Conservation (phyloP, 2,329 filamentous ascomycete species). For the Neonectria magnoliae region DNA sequence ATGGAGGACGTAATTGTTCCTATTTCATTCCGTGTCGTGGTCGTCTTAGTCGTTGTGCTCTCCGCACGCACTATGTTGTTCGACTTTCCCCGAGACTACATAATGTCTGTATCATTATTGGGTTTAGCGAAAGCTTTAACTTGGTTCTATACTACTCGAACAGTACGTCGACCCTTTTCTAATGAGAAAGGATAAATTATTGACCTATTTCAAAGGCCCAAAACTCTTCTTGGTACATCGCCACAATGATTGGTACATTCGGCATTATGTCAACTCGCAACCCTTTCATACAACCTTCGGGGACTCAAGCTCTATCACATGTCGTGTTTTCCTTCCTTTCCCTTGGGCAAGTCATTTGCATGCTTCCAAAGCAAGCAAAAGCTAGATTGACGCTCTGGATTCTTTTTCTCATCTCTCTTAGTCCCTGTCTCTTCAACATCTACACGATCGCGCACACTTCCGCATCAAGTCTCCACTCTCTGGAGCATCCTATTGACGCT, state of each 20-base stretch:
- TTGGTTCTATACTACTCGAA: constrained; percentile 49
- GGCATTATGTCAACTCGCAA: constrained; percentile 43
- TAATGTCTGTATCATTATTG: constrained; percentile 30
- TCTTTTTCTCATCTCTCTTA: constrained; percentile 43
- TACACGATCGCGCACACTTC: constrained; percentile 33
- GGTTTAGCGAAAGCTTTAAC: constrained; percentile 44
- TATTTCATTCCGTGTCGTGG: constrained; percentile 37
- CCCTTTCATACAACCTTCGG: constrained; percentile 42
- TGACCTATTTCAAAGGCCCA: too few species aligned
- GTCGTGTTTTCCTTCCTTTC: constrained; percentile 43
- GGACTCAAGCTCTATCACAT: constrained; percentile 40
- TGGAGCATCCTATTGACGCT: constrained; percentile 50
- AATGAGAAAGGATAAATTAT: too few species aligned
- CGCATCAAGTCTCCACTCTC: constrained; percentile 22
- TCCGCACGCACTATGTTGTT: constrained; percentile 24
- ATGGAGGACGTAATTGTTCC: constrained; percentile 38
- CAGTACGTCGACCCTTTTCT: constrained; percentile 37
- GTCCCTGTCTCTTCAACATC: constrained; percentile 46
- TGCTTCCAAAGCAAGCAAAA: constrained; percentile 46
- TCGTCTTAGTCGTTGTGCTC: constrained; percentile 30
- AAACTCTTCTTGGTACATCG: constrained; percentile 47
- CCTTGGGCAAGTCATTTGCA: constrained; percentile 45
- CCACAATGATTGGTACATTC: constrained; percentile 46
- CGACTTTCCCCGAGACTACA: constrained; percentile 34
- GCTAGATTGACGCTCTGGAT: constrained; percentile 43